Evolutionary conservation across 2,329 filamentous ascomycete genomes (phyloP), one percentile per base, ranked within the genome.

Genomic region (Scedosporium dehoogii): DNA sequence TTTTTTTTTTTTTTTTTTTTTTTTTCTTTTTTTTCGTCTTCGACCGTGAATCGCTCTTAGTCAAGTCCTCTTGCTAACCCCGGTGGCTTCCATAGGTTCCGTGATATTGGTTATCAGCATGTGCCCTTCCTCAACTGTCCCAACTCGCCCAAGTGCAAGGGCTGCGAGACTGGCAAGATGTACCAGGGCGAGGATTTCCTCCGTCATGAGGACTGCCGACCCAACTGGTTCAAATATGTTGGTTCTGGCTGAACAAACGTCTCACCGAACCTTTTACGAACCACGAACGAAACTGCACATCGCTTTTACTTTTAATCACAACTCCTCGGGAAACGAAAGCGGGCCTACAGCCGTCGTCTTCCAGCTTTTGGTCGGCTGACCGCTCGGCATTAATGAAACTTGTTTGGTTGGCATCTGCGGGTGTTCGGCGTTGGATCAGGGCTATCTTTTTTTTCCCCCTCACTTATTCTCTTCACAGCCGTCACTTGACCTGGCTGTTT

Each of bases 81-180:
- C n/a, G n/a, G n/a, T n/a, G n/a, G n/a, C 18, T 60, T 29, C 29
- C 27, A 4, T 29, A 96, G 92, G 92, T 99, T 99, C 87, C 92
- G 93, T 61, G 94, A 99, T 73, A 97, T 99, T 68, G 94, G 94
- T 63, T 99, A 99, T 77, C 92, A 97, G 70, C 94, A 99, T 69
- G 92, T 97, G 61, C 94, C 94, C 56, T 99, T 96, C 78, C 96
- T 96, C 82, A 99, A 99, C 78, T 99, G 94, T 73, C 94, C 94
- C 65, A 97, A 96, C 76, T 96, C 89, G 61, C 90, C 91, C 59
- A 97, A 97, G 75, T 97, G 93, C 73, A 88, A 83, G 67, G 91
- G 90, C 67, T 97, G 93, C 73, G 83, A 87, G n/a, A 85, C 90
- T 0, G 94, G 93, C 59, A 85, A 89, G 64, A 89, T 97, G 70